These are phyloP conservation scores for Penicillium antarcticum DNA, from an alignment of 495 filamentous ascomycete genomes.

Conservation along the genomic window DNA sequence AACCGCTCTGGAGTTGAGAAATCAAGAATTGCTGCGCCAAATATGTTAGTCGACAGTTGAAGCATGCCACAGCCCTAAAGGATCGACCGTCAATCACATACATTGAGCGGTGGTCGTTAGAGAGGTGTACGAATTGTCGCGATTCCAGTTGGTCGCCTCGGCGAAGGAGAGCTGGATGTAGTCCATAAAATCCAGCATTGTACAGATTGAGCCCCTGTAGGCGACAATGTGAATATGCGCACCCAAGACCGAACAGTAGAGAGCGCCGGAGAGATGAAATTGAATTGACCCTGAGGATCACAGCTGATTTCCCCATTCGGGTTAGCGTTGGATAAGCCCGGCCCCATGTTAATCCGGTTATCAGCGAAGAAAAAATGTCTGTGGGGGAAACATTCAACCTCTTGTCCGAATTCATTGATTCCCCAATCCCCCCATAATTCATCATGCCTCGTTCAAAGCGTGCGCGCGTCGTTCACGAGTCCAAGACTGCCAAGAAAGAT, in stretches of 20 bases:
- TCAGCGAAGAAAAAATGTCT: slow-evolving; percentile 38
- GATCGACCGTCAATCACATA: slow-evolving; percentile 27
- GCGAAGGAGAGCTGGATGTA: slow-evolving; percentile 93
- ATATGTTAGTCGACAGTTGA: neutral
- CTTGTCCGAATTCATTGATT: slow-evolving; percentile 4
- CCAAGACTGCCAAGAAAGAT: slow-evolving; percentile 86
- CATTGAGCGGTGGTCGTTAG: slow-evolving; percentile 85
- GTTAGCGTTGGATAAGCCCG: slow-evolving; percentile 40
- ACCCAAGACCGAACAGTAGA: neutral
- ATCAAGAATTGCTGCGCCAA: slow-evolving; percentile 66
- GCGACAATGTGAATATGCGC: neutral
- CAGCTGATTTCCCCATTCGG: slow-evolving; percentile 36
- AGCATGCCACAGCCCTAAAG: slow-evolving; percentile 4
- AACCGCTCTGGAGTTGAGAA: slow-evolving; percentile 83
- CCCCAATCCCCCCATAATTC: slow-evolving; percentile 14
- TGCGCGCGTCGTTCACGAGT: slow-evolving; percentile 79
- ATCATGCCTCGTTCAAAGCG: slow-evolving; percentile 97
- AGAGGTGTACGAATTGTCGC: slow-evolving; percentile 87
- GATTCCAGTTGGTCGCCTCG: slow-evolving; percentile 81
- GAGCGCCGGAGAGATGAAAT: neutral
- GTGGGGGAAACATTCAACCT: slow-evolving; percentile 10
- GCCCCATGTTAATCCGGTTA: slow-evolving; percentile 42
- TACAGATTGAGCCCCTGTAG: slow-evolving; percentile 12
- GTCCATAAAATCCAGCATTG: slow-evolving; percentile 98
- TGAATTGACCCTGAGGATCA: neutral